Evolutionary conservation across 768 basidiomycete species (phyloP).

Genomic region (Panaeolus papilionaceus): DNA sequence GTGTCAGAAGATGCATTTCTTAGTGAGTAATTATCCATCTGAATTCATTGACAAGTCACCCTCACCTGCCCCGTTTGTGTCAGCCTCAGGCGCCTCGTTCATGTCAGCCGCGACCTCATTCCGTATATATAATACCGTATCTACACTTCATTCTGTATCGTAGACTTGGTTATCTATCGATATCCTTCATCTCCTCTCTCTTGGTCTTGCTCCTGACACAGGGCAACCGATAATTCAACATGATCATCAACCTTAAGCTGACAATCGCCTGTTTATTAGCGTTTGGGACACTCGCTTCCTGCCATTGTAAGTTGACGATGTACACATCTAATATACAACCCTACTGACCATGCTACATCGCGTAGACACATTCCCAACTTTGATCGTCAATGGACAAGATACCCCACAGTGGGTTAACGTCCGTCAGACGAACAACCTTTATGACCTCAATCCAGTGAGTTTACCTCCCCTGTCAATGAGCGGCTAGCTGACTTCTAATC

Average conservation of each 20-base stretch:
- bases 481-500: not conserved
- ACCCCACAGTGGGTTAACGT: slow-evolving; percentile 47
- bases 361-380: slow-evolving; percentile 51
- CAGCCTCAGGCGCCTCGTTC: no score
- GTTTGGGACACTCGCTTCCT: slow-evolving; percentile 28
- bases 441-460: slow-evolving; percentile 43
- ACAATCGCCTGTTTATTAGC: not conserved
- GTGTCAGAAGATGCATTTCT: not conserved
- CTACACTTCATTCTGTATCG: no score
- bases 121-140: no score
- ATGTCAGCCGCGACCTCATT: no score
- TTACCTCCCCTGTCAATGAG: slow-evolving; percentile 14
- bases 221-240: not conserved
- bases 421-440: slow-evolving; percentile 51
- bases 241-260: not conserved
- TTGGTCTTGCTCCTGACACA: no score
- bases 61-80: no score
- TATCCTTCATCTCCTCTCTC: no score
- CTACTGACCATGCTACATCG: not conserved
- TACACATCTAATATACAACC: not conserved
- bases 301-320: slow-evolving; percentile 31
- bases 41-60: no score
- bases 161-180: no score
- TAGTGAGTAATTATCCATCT: no score
- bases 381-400: slow-evolving; percentile 45